Conservation (phyloP, 805 yeast genomes). For the Cyberlindnera mycetangii region DNA sequence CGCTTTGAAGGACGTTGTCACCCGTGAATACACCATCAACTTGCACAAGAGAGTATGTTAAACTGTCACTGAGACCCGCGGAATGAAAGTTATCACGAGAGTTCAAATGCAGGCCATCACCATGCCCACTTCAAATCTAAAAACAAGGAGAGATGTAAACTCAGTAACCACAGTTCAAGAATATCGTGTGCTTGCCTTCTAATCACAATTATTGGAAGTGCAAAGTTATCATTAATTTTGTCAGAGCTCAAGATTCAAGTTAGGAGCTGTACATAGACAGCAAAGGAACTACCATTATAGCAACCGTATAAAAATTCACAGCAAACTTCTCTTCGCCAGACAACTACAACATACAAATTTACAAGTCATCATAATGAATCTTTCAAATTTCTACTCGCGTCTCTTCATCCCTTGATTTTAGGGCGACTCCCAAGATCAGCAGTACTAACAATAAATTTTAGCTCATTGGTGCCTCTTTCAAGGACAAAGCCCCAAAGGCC, state of each 20-base stretch:
- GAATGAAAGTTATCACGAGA: constrained; percentile 1
- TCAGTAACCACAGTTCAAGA: not conserved
- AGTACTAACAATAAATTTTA: constrained; percentile 45
- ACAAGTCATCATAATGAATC: too few relatives aligned
- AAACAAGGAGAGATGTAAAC: not conserved
- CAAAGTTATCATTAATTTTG: not conserved
- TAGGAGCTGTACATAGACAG: not conserved
- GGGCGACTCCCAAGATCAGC: not conserved
- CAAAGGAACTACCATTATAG: too few relatives aligned
- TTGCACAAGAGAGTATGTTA: constrained; percentile 95
- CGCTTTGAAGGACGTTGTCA: constrained; percentile 98
- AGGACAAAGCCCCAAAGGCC: constrained; percentile 99
- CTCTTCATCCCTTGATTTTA: too few relatives aligned
- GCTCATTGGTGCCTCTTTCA: constrained; percentile 98
- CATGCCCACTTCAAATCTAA: not conserved
- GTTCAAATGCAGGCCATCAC: not conserved
- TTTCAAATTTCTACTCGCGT: too few relatives aligned
- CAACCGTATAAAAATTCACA: too few relatives aligned
- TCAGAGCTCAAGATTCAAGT: not conserved
- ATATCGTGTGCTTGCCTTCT: too few relatives aligned
- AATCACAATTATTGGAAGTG: not conserved
- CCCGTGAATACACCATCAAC: constrained; percentile 99
- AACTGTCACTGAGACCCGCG: not conserved
- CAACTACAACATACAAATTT: too few relatives aligned
- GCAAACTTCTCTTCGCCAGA: too few relatives aligned